Evolutionary conservation across 352 stramenopile species (phyloP).

Genomic region (Pythium aquatile): DNA sequence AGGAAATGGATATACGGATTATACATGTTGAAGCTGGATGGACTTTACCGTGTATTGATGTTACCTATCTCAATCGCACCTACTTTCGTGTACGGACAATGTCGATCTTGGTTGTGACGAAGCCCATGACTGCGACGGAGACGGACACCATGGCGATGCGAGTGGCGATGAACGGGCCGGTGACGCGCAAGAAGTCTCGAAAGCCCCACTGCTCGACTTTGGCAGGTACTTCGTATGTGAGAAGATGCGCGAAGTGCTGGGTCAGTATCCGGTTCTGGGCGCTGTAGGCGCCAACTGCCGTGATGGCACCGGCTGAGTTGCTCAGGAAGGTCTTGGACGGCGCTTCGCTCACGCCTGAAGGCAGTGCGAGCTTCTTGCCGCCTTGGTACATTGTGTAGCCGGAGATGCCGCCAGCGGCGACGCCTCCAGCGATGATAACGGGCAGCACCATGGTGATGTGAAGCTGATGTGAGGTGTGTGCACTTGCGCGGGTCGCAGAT

Average conservation of each 20-base stretch:
- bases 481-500: not conserved
- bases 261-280: conserved; percentile 51
- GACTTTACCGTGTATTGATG: conserved; percentile 2
- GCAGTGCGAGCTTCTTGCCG: conserved; percentile 49
- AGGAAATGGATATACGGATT: conserved; percentile 6
- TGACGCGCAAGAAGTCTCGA: conserved; percentile 66
- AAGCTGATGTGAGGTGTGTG: not conserved
- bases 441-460: conserved; percentile 56
- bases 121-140: conserved; percentile 66
- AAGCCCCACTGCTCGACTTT: conserved; percentile 71
- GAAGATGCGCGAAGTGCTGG: conserved; percentile 53
- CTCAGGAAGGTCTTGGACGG: conserved; percentile 45
- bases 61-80: not conserved
- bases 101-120: conserved; percentile 63
- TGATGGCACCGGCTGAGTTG: conserved; percentile 32
- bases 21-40: conserved; percentile 13
- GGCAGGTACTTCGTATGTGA: conserved; percentile 69
- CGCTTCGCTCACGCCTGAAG: conserved; percentile 25
- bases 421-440: conserved; percentile 57
- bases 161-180: conserved; percentile 49
- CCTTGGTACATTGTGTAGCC: conserved; percentile 71
- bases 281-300: conserved; percentile 48
- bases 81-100: conserved; percentile 27
- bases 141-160: conserved; percentile 67
- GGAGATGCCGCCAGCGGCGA: conserved; percentile 41